Conservation (phyloP, 495 filamentous ascomycete species). For the Penicillium coprophilum region DNA sequence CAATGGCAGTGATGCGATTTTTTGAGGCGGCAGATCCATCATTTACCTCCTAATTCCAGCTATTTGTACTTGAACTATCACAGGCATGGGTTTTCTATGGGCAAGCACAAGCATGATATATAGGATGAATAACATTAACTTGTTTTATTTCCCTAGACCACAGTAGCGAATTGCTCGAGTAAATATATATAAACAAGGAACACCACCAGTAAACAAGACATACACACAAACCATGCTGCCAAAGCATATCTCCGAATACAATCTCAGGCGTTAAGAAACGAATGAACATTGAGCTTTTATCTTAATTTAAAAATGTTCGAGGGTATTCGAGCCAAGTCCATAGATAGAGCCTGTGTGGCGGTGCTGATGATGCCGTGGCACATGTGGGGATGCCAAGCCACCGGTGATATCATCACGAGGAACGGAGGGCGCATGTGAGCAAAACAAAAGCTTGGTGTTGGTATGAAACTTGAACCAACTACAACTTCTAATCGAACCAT, state of each 20-base stretch:
- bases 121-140: too few relatives aligned
- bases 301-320: not conserved
- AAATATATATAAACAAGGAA: too few relatives aligned
- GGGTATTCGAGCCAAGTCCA: not conserved
- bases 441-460: conserved; percentile 4
- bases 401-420: conserved; percentile 28
- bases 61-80: not conserved
- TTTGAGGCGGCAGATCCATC: conserved; percentile 30
- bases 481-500: not conserved
- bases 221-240: not conserved
- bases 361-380: conserved; percentile 9
- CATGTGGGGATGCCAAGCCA: conserved; percentile 25
- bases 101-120: too few relatives aligned
- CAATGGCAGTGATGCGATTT: conserved; percentile 45
- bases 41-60: conserved; percentile 18
- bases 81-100: not conserved
- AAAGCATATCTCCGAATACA: too few relatives aligned
- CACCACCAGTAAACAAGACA: not conserved
- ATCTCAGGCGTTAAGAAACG: not conserved
- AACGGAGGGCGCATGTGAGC: conserved; percentile 4
- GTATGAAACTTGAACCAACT: not conserved
- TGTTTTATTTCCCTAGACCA: too few relatives aligned
- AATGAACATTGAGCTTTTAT: not conserved
- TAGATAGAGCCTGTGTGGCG: not conserved
- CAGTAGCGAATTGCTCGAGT: too few relatives aligned